phyloP scores from a whole-genome alignment of 2,329 filamentous ascomycete genomes.

The Monilinia polystroma region DNA sequence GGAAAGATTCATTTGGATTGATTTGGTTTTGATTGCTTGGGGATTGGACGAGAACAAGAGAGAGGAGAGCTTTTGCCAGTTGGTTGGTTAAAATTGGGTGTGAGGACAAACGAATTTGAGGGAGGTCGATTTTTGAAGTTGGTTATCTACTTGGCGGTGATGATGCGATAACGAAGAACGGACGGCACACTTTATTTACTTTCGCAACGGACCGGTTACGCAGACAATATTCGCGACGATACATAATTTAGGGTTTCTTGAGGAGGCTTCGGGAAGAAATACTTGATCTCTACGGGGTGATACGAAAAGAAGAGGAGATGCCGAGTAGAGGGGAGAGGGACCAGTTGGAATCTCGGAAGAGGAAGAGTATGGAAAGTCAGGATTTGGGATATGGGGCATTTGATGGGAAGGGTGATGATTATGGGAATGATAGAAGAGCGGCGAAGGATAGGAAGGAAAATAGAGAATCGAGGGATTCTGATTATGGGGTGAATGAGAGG shows the following conservation, averaged over 20 bases:
- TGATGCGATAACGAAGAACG: slow-evolving; percentile 20
- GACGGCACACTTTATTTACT: neutral
- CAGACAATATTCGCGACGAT: neutral
- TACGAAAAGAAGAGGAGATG: slow-evolving; percentile 13
- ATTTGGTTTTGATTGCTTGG: too few relatives aligned
- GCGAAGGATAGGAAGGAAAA: slow-evolving; percentile 10
- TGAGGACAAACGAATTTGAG: neutral
- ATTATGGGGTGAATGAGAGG: slow-evolving; percentile 15
- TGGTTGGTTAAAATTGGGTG: neutral
- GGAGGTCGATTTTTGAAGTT: neutral
- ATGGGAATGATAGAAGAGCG: slow-evolving; percentile 4
- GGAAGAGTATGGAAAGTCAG: slow-evolving; percentile 19
- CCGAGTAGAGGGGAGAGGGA: slow-evolving; percentile 14
- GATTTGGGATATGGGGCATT: slow-evolving; percentile 5
- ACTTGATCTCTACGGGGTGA: neutral
- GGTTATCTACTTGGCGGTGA: neutral
- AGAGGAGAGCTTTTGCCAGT: too few relatives aligned
- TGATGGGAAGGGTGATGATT: slow-evolving; percentile 9
- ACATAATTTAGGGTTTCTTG: neutral
- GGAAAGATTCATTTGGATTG: too few relatives aligned
- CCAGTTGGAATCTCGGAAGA: neutral
- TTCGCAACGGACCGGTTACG: neutral
- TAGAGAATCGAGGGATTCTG: slow-evolving; percentile 13
- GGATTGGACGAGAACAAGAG: too few relatives aligned
- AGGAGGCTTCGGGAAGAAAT: neutral